Base-by-base conservation (phyloP, 225 moss, liverwort and hornwort genomes). In the Anthoceros angustus region DNA sequence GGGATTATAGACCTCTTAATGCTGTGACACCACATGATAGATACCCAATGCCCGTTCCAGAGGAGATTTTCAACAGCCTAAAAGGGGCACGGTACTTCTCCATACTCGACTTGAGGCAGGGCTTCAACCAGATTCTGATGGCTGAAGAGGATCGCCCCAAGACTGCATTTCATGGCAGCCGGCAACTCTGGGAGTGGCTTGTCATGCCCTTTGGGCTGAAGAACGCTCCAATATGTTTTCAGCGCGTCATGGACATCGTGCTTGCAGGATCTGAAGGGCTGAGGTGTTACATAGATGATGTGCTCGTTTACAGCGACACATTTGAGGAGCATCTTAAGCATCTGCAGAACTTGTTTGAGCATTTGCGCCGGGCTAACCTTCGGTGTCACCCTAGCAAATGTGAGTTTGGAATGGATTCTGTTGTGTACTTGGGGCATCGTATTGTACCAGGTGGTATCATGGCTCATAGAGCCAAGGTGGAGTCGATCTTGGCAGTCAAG, bases 31-130 rank as follows among this genome's bases (percentile, higher is more conserved):
- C 63, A 39, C 63, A 64, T 42, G 63, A 70, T 60, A 63, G 24
- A 20, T 70, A 64, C 61, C 66, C 65, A 12, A 61, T 71, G 65
- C 64, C 65, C 1, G 65, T 49, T 8, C 25, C 18, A 39, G 41
- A 71, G 20, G 65, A 71, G 60, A 9, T 71, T 8, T 71, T 71
- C 65, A 45, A 71, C 61, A 40, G 50, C 32, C 48, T 71, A 25
- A 39, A 40, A 41, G 26, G 25, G n/a, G 25, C 69, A 2, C 3
- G 25, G 20, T 16, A 38, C 40, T 70, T 70, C 41, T 55, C 62
- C 18, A 70, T 70, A 15, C 20, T 70, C 32, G 55, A 69, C n/a
- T 32, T 60, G 16, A 5, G 42, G 7, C 70, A 70, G 63, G 62
- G 70, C 25, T 70, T 62, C 41, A 70, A 70, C 41, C 62, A 70